phyloP scores from a whole-genome alignment of 23 red algal species.

The Gracilaria caudata region DNA sequence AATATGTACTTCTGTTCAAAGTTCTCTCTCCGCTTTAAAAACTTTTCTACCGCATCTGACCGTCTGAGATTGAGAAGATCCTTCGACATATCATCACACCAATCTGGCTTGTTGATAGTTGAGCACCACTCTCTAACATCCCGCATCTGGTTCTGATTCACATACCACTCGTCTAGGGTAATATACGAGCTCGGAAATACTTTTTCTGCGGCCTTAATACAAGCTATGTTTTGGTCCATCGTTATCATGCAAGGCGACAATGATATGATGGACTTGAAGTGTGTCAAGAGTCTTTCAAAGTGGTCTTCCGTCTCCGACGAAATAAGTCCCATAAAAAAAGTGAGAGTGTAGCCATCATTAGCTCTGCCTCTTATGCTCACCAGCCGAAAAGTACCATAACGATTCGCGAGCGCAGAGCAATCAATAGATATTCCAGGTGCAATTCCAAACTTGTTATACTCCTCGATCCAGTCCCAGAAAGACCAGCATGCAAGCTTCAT shows the following conservation, averaged over 20 bases:
- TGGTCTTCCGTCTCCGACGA: constrained; percentile 7
- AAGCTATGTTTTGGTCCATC: constrained; percentile 8
- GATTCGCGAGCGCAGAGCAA: not conserved
- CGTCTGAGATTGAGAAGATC: constrained; percentile 18
- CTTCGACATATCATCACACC: constrained; percentile 9
- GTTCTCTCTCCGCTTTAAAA: constrained; percentile 2
- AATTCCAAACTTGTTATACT: constrained; percentile 34
- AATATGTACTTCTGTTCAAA: constrained; percentile 31
- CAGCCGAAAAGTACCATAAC: not conserved
- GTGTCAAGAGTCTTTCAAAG: constrained; percentile 1
- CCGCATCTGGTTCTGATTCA: constrained; percentile 28
- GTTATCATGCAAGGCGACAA: constrained; percentile 29
- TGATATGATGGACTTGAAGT: constrained; percentile 6
- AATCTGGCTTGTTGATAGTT: not conserved
- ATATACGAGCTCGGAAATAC: constrained; percentile 27
- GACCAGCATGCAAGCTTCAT: constrained; percentile 20
- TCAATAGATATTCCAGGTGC: constrained; percentile 27
- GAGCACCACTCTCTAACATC: not conserved
- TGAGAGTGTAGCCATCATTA: constrained; percentile 18
- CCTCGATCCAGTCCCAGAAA: constrained; percentile 10
- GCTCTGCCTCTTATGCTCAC: constrained; percentile 24
- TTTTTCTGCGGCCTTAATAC: constrained; percentile 12
- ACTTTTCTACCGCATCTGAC: not conserved
- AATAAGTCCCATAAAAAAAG: constrained; percentile 30
- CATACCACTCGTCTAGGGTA: constrained; percentile 14